Conservation (phyloP, 2,329 filamentous ascomycete genomes). For the Botrytis medusae region DNA sequence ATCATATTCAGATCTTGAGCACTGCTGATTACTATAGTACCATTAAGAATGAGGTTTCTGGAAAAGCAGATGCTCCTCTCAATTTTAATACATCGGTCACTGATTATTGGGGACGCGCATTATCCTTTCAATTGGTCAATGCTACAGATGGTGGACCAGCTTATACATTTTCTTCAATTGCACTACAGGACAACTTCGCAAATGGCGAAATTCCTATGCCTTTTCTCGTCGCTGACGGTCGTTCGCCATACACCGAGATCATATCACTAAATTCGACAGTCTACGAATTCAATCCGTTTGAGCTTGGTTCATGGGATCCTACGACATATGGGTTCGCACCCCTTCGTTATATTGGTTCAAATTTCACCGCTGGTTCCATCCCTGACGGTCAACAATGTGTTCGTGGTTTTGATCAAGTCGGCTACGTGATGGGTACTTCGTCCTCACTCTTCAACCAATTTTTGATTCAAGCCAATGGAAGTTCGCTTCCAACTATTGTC, state of each 20-base stretch:
- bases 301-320: constrained; percentile 76
- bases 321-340: constrained; percentile 71
- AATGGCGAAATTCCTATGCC: constrained; percentile 68
- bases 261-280: constrained; percentile 72
- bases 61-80: constrained; percentile 64
- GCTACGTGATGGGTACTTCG: constrained; percentile 83
- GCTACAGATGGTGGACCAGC: constrained; percentile 69
- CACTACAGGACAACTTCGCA: constrained; percentile 60
- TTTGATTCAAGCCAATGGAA: constrained; percentile 61
- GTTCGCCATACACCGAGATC: constrained; percentile 59
- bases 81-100: constrained; percentile 72
- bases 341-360: constrained; percentile 68
- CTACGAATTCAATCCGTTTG: constrained; percentile 76
- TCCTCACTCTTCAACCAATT: constrained; percentile 82
- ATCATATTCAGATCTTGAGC: constrained; percentile 53
- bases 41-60: constrained; percentile 56
- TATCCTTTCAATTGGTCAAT: constrained; percentile 85
- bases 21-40: constrained; percentile 63
- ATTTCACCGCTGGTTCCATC: constrained; percentile 64
- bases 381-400: constrained; percentile 61
- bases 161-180: constrained; percentile 82
- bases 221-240: constrained; percentile 68
- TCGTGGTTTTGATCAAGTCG: constrained; percentile 77
- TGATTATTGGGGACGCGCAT: constrained; percentile 84
- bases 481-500: constrained; percentile 48